Percentiles rank a stretch among this genome's conserved stretches.
Conservation (phyloP, 2,329 filamentous ascomycete genomes). For the Lizonia empirigonia region DNA sequence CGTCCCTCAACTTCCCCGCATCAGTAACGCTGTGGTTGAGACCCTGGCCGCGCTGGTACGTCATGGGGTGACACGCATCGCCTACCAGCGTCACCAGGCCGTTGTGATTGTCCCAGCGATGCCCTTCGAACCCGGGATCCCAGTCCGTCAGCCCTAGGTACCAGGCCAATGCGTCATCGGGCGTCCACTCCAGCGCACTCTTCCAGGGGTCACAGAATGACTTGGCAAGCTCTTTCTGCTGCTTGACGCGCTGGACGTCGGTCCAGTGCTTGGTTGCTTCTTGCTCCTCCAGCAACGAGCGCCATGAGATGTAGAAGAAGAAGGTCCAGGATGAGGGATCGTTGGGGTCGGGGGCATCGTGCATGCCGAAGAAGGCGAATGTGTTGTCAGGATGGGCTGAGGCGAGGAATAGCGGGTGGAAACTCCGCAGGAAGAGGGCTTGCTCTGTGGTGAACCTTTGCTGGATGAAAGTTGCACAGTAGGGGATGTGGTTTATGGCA, state of each 20-base stretch:
- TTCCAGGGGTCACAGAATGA: conserved; percentile 54
- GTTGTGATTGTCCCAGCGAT: conserved; percentile 43
- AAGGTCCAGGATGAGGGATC: conserved; percentile 53
- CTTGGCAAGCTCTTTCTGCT: conserved; percentile 50
- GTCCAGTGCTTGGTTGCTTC: conserved; percentile 45
- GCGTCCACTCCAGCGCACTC: conserved; percentile 45
- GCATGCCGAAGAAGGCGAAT: conserved; percentile 55
- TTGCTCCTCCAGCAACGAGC: conserved; percentile 49
- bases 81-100: conserved; percentile 48
- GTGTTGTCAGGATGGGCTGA: conserved; percentile 52
- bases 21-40: conserved; percentile 57
- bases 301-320: conserved; percentile 58
- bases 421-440: conserved; percentile 52
- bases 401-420: conserved; percentile 54
- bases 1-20: conserved; percentile 48
- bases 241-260: conserved; percentile 45
- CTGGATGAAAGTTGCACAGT: conserved; percentile 55
- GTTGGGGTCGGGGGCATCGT: conserved; percentile 48
- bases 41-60: conserved; percentile 55
- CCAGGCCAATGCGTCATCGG: conserved; percentile 42
- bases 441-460: conserved; percentile 50
- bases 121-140: conserved; percentile 39
- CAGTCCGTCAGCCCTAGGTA: conserved; percentile 45
- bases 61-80: conserved; percentile 52
- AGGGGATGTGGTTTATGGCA: conserved; percentile 49